Conservation (phyloP, 768 basidiomycete species). For the Lanmaoa pseudosensibilis region DNA sequence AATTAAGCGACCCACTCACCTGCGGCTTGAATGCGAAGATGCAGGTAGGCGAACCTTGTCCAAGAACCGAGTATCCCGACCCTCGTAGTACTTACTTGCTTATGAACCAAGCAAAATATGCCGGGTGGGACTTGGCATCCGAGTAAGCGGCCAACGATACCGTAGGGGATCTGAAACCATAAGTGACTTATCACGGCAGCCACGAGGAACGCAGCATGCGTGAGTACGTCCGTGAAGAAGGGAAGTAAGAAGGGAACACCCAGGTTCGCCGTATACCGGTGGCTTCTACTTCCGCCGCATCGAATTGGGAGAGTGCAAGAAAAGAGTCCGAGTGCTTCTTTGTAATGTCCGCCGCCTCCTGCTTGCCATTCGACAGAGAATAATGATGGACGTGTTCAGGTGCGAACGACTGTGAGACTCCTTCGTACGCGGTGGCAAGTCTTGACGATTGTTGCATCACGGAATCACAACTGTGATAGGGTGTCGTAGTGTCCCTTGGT, state of each 20-base stretch:
- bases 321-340: not conserved
- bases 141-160: not conserved
- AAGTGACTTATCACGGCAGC: not conserved
- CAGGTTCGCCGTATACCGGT: no score
- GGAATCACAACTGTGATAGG: no score
- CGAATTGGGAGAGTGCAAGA: no score
- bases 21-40: not conserved
- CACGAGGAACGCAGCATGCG: constrained; percentile 15
- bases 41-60: not conserved
- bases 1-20: not conserved
- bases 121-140: not conserved
- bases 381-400: not conserved
- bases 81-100: not conserved
- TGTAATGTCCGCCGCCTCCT: not conserved
- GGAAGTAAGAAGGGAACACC: not conserved
- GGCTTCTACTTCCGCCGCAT: not conserved
- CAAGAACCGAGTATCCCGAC: no score
- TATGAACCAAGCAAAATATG: not conserved
- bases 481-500: no score
- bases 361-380: not conserved
- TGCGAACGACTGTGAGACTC: not conserved
- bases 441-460: no score
- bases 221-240: constrained; percentile 3
- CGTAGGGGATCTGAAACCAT: not conserved
- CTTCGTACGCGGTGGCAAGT: no score